phyloP scores from a whole-genome alignment of 169 alveolate species.

The Eimeria brunetti region DNA sequence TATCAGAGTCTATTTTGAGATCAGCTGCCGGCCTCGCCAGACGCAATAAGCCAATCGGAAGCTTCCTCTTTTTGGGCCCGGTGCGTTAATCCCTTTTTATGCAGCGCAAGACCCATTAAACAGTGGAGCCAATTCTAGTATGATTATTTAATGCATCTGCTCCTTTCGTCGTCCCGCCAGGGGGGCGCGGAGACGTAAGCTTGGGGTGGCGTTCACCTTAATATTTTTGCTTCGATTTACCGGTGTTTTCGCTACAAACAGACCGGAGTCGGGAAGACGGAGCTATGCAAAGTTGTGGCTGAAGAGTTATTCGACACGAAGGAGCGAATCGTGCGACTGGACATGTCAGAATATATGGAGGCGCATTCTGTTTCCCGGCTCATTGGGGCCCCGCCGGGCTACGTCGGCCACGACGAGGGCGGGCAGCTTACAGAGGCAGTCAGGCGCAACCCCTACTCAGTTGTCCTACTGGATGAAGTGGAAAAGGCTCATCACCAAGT shows the following conservation, averaged over 20 bases:
- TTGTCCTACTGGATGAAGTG: constrained; percentile 95
- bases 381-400: constrained; percentile 96
- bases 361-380: constrained; percentile 91
- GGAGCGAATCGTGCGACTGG: constrained; percentile 86
- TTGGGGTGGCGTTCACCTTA: neutral
- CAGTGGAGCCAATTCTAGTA: neutral
- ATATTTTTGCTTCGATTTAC: constrained; percentile 80
- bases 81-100: constrained; percentile 73
- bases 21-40: constrained; percentile 90
- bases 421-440: constrained; percentile 94
- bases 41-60: constrained; percentile 91
- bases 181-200: neutral
- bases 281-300: constrained; percentile 94
- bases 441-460: constrained; percentile 92
- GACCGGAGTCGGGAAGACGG: constrained; percentile 95
- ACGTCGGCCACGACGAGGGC: constrained; percentile 94
- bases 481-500: constrained; percentile 96
- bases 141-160: neutral
- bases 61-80: constrained; percentile 92
- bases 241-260: constrained; percentile 85
- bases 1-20: constrained; percentile 87
- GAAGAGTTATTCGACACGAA: constrained; percentile 91
- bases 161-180: neutral
- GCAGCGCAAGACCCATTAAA: neutral
- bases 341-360: constrained; percentile 92